These are phyloP conservation scores for Quercus tomentella DNA, from an alignment of 331 rosid species.

Conservation along the genomic window DNA sequence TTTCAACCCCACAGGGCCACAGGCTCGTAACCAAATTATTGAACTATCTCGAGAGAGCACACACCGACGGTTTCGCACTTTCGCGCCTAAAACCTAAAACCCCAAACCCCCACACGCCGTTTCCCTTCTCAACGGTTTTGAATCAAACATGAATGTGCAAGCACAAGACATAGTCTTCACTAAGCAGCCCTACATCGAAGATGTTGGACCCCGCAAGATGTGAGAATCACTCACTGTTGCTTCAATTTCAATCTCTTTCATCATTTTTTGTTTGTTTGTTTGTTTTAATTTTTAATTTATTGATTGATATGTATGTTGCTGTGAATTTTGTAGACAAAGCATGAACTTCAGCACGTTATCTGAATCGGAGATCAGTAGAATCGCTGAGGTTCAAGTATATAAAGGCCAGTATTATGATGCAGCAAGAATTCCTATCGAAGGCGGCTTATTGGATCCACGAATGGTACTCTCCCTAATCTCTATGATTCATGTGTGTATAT, in stretches of 20 bases:
- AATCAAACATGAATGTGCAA: conserved; percentile 22
- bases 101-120: background rate
- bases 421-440: conserved; percentile 29
- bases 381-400: conserved; percentile 70
- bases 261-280: too few species aligned
- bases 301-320: background rate
- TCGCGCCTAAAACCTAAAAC: background rate
- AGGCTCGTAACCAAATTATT: too few species aligned
- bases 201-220: conserved; percentile 69
- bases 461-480: conserved; percentile 46
- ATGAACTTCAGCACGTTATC: conserved; percentile 60
- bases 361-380: conserved; percentile 54
- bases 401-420: conserved; percentile 49
- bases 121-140: background rate
- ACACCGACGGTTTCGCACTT: too few species aligned
- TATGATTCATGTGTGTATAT: too few species aligned
- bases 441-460: conserved; percentile 80
- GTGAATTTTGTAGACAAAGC: conserved; percentile 41
- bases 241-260: background rate
- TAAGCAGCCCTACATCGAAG: conserved; percentile 78
- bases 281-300: background rate
- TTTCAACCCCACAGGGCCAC: too few species aligned
- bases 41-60: too few species aligned
- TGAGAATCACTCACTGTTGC: conserved; percentile 9
- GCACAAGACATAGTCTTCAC: conserved; percentile 54